phyloP scores from a whole-genome alignment of 2,329 filamentous ascomycete genomes.

The Penicillium glabrum region DNA sequence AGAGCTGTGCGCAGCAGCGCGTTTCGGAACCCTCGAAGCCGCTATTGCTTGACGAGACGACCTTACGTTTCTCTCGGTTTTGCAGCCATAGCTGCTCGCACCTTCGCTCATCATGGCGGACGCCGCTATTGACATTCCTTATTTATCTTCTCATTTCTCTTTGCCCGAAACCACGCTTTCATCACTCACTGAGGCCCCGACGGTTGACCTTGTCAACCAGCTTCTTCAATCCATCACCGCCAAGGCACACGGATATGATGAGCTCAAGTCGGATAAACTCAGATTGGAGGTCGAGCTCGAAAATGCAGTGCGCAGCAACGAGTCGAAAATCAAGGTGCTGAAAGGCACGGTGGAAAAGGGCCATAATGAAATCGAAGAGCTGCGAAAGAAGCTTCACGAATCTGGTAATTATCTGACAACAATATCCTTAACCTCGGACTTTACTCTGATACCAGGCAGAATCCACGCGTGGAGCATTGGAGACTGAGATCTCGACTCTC shows the following conservation, averaged over 20 bases:
- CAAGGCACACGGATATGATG: constrained; percentile 81
- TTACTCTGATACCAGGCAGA: constrained; percentile 54
- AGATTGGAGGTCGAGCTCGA: constrained; percentile 90
- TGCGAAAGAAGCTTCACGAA: constrained; percentile 76
- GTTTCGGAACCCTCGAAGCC: constrained; percentile 4
- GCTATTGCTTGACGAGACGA: not conserved
- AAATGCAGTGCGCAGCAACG: constrained; percentile 78
- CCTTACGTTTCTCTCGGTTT: not conserved
- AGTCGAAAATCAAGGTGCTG: constrained; percentile 77
- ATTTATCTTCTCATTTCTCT: constrained; percentile 59
- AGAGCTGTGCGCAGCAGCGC: constrained; percentile 21
- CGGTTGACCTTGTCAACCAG: constrained; percentile 71
- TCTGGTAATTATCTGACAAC: constrained; percentile 59
- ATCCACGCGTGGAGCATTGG: constrained; percentile 69
- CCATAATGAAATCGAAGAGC: constrained; percentile 76
- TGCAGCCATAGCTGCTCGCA: constrained; percentile 8
- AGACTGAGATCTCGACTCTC: constrained; percentile 77
- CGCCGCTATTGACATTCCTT: constrained; percentile 57
- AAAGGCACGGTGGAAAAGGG: constrained; percentile 81
- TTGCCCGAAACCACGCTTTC: constrained; percentile 58
- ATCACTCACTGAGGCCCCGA: constrained; percentile 60
- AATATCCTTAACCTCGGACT: constrained; percentile 1
- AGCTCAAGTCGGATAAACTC: constrained; percentile 82
- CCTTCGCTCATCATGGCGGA: constrained; percentile 51
- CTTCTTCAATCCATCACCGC: constrained; percentile 72